Evolutionary conservation across 2,329 filamentous ascomycete genomes (phyloP), one percentile per base, ranked within the genome.

Genomic region (Pseudocercospora vitis): DNA sequence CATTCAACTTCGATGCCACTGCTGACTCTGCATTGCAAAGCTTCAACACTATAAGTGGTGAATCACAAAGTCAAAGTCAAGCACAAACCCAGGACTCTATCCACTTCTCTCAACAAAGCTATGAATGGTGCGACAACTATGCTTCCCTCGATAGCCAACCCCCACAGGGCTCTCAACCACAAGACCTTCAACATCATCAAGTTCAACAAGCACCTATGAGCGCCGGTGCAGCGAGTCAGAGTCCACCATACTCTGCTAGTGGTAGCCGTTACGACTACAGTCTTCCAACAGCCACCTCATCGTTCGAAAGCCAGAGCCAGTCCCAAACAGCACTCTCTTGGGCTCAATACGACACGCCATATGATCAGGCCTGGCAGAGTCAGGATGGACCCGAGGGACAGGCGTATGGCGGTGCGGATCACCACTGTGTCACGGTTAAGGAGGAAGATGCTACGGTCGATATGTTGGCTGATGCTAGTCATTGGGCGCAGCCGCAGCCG

Each of bases 1-100:
- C 64, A 2, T 68, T 69, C 55, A 60, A 66, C 48, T 66, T 69
- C 35, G 60, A 62, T 39, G 46, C 47, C 16, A 50, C 59, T 0
- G 51, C 54, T 8, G 39, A 60, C 11, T 11, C 26, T 29, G 26
- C 26, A 29, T 29, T 29, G 26, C 6, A 29, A n/a, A n/a, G n/a
- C n/a, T n/a, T n/a, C n/a, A n/a, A n/a, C n/a, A n/a, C 19, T 35
- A 9, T 53, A 40, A 21, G 9, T 40, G 4, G 9, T 40, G 12
- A 40, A 18, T 18, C 14, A 8, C 51, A 53, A 19, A 33, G 19
- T 11, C 42, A 49, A 3, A 21, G 35, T 24, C 46, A 50, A 14
- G 35, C n/a, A n/a, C n/a, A n/a, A n/a, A n/a, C n/a, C n/a, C n/a
- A n/a, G n/a, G 16, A 18, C 48, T 18, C 16, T 18, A 37, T 11